Conservation (phyloP, 2,329 filamentous ascomycete species). For the Hypoxylon sp. region DNA sequence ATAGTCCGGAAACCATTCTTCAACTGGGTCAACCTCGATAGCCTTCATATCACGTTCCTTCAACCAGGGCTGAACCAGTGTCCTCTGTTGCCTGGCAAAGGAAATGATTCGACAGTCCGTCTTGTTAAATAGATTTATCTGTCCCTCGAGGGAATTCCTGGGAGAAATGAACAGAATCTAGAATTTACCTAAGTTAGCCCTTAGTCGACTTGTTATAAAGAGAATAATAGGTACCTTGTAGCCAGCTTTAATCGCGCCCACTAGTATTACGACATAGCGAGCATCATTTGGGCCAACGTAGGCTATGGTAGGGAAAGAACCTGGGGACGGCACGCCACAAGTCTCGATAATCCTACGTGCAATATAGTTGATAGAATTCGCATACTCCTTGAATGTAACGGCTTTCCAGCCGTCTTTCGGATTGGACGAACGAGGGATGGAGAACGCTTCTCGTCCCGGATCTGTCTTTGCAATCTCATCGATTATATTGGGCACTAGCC, state of each 20-base stretch:
- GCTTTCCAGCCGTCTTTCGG: constrained; percentile 59
- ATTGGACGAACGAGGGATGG: constrained; percentile 55
- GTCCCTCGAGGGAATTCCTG: constrained; percentile 62
- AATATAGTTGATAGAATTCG: constrained; percentile 60
- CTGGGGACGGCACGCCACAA: constrained; percentile 23
- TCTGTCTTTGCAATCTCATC: constrained; percentile 56
- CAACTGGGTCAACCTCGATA: constrained; percentile 54
- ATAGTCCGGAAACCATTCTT: constrained; percentile 57
- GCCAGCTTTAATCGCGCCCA: constrained; percentile 51
- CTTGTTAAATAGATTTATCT: constrained; percentile 61
- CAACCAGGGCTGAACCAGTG: constrained; percentile 57
- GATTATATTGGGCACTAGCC: constrained; percentile 58
- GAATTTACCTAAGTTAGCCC: neutral
- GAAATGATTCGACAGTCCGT: constrained; percentile 60
- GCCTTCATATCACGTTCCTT: constrained; percentile 58
- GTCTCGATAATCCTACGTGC: constrained; percentile 48
- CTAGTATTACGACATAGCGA: constrained; percentile 49
- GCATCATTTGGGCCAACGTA: constrained; percentile 61
- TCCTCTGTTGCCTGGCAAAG: constrained; percentile 53
- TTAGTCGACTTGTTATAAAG: neutral
- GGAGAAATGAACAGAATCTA: constrained; percentile 62
- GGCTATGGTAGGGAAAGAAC: constrained; percentile 58
- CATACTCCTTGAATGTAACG: constrained; percentile 57
- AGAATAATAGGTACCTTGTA: constrained; percentile 54
- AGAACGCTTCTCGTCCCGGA: constrained; percentile 56